Percentiles rank a stretch among this genome's conserved stretches.
These are phyloP conservation scores for Monosporascus sp. DNA, from an alignment of 2,329 filamentous ascomycete genomes.

Conservation along the genomic window DNA sequence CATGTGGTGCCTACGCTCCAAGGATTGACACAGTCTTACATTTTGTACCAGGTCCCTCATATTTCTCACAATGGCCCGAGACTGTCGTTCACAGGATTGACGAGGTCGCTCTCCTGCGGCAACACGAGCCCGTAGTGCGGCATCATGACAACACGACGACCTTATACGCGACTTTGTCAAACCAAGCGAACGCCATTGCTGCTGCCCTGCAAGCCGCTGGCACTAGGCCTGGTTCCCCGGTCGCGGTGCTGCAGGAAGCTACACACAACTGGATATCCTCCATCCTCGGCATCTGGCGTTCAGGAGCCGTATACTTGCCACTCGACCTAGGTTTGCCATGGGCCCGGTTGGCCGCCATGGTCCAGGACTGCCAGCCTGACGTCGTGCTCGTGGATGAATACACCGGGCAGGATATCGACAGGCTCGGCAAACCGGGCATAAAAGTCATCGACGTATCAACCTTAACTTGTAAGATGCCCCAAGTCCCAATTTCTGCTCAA, in stretches of 20 bases:
- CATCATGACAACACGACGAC: background rate
- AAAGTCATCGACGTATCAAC: slow-evolving; percentile 5
- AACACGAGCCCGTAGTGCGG: background rate
- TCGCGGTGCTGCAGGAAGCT: slow-evolving; percentile 3
- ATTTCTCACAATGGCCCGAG: background rate
- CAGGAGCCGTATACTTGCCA: slow-evolving; percentile 27
- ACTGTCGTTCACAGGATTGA: slow-evolving; percentile 4
- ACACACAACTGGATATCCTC: background rate
- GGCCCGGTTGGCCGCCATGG: slow-evolving; percentile 22
- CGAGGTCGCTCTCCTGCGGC: background rate
- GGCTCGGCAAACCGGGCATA: background rate
- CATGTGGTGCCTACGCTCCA: too few relatives aligned
- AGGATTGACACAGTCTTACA: too few relatives aligned
- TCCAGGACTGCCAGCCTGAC: slow-evolving; percentile 22
- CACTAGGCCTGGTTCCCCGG: background rate
- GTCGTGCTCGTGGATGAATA: slow-evolving; percentile 20
- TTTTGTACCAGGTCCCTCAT: too few relatives aligned
- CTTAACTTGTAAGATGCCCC: background rate
- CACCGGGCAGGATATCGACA: background rate
- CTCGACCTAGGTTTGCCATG: slow-evolving; percentile 27
- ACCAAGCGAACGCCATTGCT: background rate
- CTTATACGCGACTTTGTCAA: background rate
- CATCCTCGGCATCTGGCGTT: slow-evolving; percentile 19
- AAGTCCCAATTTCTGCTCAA: background rate
- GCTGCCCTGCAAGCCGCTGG: background rate